Percentiles rank a stretch among this genome's conserved stretches.
Conservation (phyloP, 345 rosid species). For the Orychophragmus violaceus region DNA sequence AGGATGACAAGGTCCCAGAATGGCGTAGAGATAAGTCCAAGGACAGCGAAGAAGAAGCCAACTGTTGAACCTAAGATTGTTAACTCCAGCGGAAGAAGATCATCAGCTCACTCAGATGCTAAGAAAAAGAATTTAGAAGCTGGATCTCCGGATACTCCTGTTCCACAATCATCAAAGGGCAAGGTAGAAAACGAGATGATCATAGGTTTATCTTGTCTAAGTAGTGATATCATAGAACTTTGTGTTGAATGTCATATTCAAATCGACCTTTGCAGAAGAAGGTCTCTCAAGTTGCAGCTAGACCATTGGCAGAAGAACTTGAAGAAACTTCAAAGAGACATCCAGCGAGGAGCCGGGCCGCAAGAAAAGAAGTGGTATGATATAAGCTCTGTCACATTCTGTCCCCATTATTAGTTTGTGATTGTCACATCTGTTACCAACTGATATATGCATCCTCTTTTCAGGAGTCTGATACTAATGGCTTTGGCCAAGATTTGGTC, state of each 20-base stretch:
- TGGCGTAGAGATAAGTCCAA: too few species aligned
- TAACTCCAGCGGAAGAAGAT: not conserved
- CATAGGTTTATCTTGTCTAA: constrained; percentile 12
- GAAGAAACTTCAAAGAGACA: constrained; percentile 36
- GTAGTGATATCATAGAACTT: not conserved
- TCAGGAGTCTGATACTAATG: not conserved
- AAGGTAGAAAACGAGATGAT: constrained; percentile 37
- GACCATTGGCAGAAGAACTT: constrained; percentile 29
- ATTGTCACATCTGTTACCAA: not conserved
- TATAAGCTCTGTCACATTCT: not conserved
- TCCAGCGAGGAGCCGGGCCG: constrained; percentile 34
- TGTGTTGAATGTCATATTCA: constrained; percentile 8
- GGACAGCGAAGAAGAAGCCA: not conserved
- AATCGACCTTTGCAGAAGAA: constrained; percentile 29
- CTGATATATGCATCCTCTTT: not conserved
- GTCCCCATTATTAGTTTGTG: not conserved
- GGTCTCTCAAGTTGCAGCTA: not conserved
- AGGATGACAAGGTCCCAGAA: not conserved
- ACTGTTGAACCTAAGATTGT: not conserved
- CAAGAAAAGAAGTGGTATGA: constrained; percentile 41
- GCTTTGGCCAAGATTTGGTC: not conserved
- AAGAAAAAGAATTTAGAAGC: constrained; percentile 11
- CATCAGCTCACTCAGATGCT: not conserved
- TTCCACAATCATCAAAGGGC: constrained; percentile 27
- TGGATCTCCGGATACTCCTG: constrained; percentile 19